Base-by-base conservation (phyloP, 2,329 filamentous ascomycete genomes). In the Pestalotiopsis fici region DNA sequence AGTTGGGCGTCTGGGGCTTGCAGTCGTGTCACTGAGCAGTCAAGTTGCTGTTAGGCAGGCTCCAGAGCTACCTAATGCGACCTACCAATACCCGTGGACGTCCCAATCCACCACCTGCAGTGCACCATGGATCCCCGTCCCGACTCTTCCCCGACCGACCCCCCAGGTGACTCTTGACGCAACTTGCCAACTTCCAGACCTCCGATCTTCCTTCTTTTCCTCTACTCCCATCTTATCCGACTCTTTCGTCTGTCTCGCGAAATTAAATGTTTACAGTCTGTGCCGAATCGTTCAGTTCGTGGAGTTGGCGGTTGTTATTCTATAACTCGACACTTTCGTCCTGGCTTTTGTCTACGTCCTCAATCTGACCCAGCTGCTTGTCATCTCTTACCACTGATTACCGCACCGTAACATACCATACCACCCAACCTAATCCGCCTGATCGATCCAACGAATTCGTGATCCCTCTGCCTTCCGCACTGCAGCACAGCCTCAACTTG, bases 201-300 rank as follows among this genome's bases (percentile, higher is more conserved):
- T 50, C 43, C 21, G 18, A n/a, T 50, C 43, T 50, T 50, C n/a
- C 43, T 50, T n/a, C 43, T 50, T n/a, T n/a, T 50, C 18, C 15
- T 47, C 57, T 23, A 31, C 57, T 12, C 28, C 57, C n/a, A 18
- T 57, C 18, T 54, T 54, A 57, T n/a, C 31, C 21, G 31, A 27
- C n/a, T 60, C 27, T 57, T 31, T 27, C 18, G 15, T 37, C 57
- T 50, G 28, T 27, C 57, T 60, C 28, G 57, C 31, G 25, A 31
- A n/a, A 43, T 63, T 63, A 47, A 63, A 63, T 63, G 60, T 63
- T 39, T 15, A 37, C 35, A 63, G 37, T 25, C 35, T 63, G 23
- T 59, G 25, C 35, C 21, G 5, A 50, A 23, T n/a, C 21, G 43
- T 37, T 60, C 27, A 47, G 9, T 25, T 25, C 35, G 60, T 35